phyloP scores from a whole-genome alignment of 331 rosid genomes.

The Stylosanthes scabra region DNA sequence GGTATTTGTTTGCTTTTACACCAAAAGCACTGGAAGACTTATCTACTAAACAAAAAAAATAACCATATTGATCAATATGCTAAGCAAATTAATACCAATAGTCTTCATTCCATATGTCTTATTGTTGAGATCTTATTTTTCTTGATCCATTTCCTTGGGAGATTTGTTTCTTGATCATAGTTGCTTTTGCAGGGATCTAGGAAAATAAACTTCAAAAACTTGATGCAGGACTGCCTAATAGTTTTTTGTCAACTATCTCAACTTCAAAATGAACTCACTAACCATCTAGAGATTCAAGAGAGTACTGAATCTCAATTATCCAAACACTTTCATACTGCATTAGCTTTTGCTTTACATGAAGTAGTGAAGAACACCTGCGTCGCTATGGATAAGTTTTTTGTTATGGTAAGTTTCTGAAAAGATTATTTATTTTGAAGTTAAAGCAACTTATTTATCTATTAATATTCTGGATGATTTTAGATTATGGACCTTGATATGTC shows the following conservation, averaged over 20 bases:
- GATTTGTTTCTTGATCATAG: slow-evolving; percentile 5
- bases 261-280: slow-evolving; percentile 47
- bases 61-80: slow-evolving; percentile 20
- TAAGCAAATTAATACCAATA: slow-evolving; percentile 12
- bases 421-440: neutral
- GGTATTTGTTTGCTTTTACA: slow-evolving; percentile 55
- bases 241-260: slow-evolving; percentile 65
- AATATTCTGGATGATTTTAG: slow-evolving; percentile 55
- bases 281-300: slow-evolving; percentile 42
- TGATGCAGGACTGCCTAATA: slow-evolving; percentile 70
- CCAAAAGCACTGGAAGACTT: slow-evolving; percentile 30
- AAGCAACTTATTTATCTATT: slow-evolving; percentile 34
- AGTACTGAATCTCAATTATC: slow-evolving; percentile 43
- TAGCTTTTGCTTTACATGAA: slow-evolving; percentile 63
- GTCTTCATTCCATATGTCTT: slow-evolving; percentile 29
- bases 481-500: slow-evolving; percentile 79
- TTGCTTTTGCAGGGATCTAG: slow-evolving; percentile 71
- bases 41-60: slow-evolving; percentile 21
- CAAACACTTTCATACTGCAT: slow-evolving; percentile 44
- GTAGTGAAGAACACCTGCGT: slow-evolving; percentile 60
- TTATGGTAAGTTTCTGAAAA: slow-evolving; percentile 54
- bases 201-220: slow-evolving; percentile 68
- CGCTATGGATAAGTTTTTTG: slow-evolving; percentile 65
- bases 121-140: slow-evolving; percentile 32
- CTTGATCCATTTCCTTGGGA: slow-evolving; percentile 28